Base-by-base conservation (phyloP, 208 protist species). In the Leishmania tropica region DNA sequence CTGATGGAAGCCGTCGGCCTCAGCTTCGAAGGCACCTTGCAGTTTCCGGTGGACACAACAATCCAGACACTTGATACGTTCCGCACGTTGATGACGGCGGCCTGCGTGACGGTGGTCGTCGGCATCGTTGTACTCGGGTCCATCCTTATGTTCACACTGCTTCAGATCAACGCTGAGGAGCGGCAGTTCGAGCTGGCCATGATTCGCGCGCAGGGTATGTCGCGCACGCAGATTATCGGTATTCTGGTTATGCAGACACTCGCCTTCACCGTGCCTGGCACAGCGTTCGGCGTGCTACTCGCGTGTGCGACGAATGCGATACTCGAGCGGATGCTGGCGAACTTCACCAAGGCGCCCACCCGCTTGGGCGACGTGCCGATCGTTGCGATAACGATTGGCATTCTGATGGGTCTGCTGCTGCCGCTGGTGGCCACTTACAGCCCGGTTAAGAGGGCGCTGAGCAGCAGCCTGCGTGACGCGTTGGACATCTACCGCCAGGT, bases 131-230 rank as follows among this genome's bases (percentile, higher is more conserved):
- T 98, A n/a, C 89, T 99, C 0, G 90, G 96, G 48, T 78, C 79
- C 24, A 80, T 99, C 10, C 90, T 99, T 48, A 93, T 99, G 48
- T 99, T 97, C 81, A 92, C 95, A 37, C 81, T 99, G 10, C 84
- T 99, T 0, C 84, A 98, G 17, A 92, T 93, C 56, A 96, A 99
- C 83, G 94, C 97, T 0, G 97, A 99, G 73, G 96, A 99, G 79
- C 98, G 98, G 53, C 99, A 98, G 70, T 99, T 98, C 85, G 98
- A 99, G 83, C 95, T 99, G 78, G 98, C 98, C 76, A 99, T 99
- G 97, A 85, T 99, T 6, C 87, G 98, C 54, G 95, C 98, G 11
- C 89, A 99, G 62, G 98, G 98, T 68, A 94, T 99, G 89, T 72
- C 79, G 40, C 89, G 94, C 62, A 73, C 72, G 10, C 88, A 89